These are phyloP conservation scores for Taphrina wiesneri DNA, from an alignment of 1,139 yeast species.

Conservation along the genomic window DNA sequence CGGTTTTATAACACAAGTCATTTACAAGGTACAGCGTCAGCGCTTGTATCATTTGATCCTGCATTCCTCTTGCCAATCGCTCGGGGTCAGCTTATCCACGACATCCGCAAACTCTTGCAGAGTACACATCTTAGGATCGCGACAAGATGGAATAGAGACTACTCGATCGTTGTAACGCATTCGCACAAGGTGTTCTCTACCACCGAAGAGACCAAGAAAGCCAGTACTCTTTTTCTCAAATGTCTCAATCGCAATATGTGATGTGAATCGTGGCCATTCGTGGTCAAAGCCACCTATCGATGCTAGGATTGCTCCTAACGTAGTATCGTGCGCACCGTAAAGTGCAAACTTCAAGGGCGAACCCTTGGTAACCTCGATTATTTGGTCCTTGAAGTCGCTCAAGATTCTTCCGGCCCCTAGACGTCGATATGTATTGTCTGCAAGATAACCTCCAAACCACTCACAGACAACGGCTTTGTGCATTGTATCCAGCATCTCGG, in stretches of 20 bases:
- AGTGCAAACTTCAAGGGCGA: slow-evolving; percentile 38
- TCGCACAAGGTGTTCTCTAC: slow-evolving; percentile 38
- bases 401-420: slow-evolving; percentile 37
- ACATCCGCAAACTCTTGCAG: slow-evolving; percentile 37
- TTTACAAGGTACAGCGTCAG: not conserved
- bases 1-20: too few relatives aligned
- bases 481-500: slow-evolving; percentile 35
- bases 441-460: slow-evolving; percentile 41
- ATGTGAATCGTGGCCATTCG: slow-evolving; percentile 41
- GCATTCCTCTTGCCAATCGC: slow-evolving; percentile 39
- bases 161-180: slow-evolving; percentile 39
- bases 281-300: slow-evolving; percentile 39
- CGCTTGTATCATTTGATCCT: not conserved
- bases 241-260: slow-evolving; percentile 39
- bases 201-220: slow-evolving; percentile 10
- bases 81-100: slow-evolving; percentile 37
- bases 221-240: slow-evolving; percentile 34
- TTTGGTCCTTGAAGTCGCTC: slow-evolving; percentile 35
- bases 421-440: slow-evolving; percentile 30
- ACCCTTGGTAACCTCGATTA: slow-evolving; percentile 26
- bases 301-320: slow-evolving; percentile 40
- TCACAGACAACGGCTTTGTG: slow-evolving; percentile 39
- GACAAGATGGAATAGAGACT: slow-evolving; percentile 39
- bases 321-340: slow-evolving; percentile 42
- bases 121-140: slow-evolving; percentile 38